These are phyloP conservation scores for Beverwykella pulmonaria DNA, from an alignment of 495 filamentous ascomycete species.

Conservation along the genomic window DNA sequence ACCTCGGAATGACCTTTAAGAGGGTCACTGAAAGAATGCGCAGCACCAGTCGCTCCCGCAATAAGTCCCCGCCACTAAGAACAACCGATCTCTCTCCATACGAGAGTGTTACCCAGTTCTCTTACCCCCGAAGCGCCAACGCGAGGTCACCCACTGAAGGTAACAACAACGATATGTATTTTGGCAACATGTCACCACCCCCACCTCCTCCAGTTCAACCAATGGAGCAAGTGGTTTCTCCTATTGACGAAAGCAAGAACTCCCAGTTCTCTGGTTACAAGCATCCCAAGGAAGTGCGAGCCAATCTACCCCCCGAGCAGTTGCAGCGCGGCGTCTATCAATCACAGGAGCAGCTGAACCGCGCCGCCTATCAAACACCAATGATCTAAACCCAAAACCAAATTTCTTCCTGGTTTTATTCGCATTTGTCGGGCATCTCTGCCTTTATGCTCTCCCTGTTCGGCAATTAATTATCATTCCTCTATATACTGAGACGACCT, in stretches of 20 bases:
- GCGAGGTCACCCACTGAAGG: slow-evolving; percentile 39
- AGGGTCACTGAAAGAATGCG: slow-evolving; percentile 47
- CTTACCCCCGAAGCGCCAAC: slow-evolving; percentile 31
- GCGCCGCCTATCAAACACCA: neutral
- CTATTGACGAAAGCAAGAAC: slow-evolving; percentile 27
- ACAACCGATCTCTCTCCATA: slow-evolving; percentile 37
- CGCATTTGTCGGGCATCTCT: slow-evolving; percentile 1
- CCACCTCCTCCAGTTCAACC: slow-evolving; percentile 23
- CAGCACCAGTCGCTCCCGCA: slow-evolving; percentile 44
- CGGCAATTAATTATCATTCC: neutral
- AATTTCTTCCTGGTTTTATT: neutral
- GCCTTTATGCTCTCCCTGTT: neutral
- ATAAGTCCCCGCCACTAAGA: slow-evolving; percentile 43
- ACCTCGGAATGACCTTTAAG: slow-evolving; percentile 45
- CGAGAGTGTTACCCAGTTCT: slow-evolving; percentile 45
- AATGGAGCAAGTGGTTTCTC: slow-evolving; percentile 34
- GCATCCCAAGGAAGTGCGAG: slow-evolving; percentile 49
- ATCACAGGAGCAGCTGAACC: neutral
- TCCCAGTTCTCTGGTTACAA: slow-evolving; percentile 41
- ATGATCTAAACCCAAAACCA: slow-evolving; percentile 17
- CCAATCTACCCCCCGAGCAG: slow-evolving; percentile 48
- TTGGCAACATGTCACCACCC: slow-evolving; percentile 25
- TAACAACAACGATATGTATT: slow-evolving; percentile 25
- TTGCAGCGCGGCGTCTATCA: slow-evolving; percentile 32
- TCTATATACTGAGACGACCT: slow-evolving; percentile 7